Conservation (phyloP, 257 asterid species). For the Phtheirospermum japonicum region DNA sequence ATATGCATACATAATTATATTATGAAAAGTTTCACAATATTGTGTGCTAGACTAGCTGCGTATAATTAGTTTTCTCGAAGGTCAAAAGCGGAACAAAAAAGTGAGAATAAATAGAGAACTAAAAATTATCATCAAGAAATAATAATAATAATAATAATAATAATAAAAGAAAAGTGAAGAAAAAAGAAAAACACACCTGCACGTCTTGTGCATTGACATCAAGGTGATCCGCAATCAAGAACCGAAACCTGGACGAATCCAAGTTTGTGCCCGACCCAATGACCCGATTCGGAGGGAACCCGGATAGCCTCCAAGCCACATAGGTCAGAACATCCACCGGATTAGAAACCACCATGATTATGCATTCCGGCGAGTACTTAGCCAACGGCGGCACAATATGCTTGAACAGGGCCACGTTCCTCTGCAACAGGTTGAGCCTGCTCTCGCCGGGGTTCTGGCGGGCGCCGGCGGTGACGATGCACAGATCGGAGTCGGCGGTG, state of each 20-base stretch:
- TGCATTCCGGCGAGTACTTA: conserved; percentile 50
- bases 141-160: not conserved
- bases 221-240: conserved; percentile 78
- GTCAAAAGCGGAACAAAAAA: too few relatives aligned
- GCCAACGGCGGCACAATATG: conserved; percentile 74
- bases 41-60: too few relatives aligned
- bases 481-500: conserved; percentile 67
- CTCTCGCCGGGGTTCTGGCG: conserved; percentile 79
- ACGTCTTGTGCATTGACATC: conserved; percentile 92
- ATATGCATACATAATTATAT: too few relatives aligned
- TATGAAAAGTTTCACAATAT: too few relatives aligned
- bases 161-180: too few relatives aligned
- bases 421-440: conserved; percentile 63
- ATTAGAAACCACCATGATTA: conserved; percentile 69
- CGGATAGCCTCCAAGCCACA: conserved; percentile 83
- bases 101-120: too few relatives aligned
- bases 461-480: conserved; percentile 88
- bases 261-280: conserved; percentile 87
- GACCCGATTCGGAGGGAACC: conserved; percentile 68
- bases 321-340: conserved; percentile 82
- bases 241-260: conserved; percentile 83
- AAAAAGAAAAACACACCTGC: conserved; percentile 50
- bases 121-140: too few relatives aligned
- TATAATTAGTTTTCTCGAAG: too few relatives aligned
- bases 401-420: conserved; percentile 55